These are phyloP conservation scores for Gossypium trilobum DNA, from an alignment of 441 rosid genomes.

Conservation along the genomic window DNA sequence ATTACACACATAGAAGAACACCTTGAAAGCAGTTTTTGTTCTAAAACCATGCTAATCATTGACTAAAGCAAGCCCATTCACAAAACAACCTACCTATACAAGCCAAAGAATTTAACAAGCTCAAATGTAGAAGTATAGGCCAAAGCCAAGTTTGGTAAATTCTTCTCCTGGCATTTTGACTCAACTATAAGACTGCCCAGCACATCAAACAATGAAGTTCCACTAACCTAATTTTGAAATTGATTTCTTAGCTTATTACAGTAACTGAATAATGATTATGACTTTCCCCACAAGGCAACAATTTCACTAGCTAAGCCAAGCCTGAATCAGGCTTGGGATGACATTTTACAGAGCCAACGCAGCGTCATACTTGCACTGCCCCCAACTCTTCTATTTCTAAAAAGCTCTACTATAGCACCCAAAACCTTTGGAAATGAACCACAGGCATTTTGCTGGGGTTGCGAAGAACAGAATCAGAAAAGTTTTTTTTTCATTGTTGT, in stretches of 20 bases:
- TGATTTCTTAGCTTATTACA: neutral
- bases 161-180: neutral
- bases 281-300: neutral
- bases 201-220: neutral
- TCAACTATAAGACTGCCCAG: neutral
- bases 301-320: neutral
- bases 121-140: neutral
- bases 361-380: neutral
- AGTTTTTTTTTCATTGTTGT: no score
- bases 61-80: neutral
- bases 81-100: neutral
- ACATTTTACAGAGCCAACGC: neutral
- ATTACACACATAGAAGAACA: neutral
- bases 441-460: neutral
- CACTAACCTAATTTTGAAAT: neutral
- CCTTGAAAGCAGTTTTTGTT: conserved; percentile 4
- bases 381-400: neutral
- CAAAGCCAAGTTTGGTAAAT: neutral
- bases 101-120: neutral
- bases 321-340: neutral
- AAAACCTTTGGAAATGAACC: neutral
- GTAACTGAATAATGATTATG: neutral
- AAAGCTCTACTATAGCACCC: neutral
- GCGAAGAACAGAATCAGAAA: neutral
- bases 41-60: neutral